Conservation (phyloP, 2,329 filamentous ascomycete species). For the Helotiales sp. region DNA sequence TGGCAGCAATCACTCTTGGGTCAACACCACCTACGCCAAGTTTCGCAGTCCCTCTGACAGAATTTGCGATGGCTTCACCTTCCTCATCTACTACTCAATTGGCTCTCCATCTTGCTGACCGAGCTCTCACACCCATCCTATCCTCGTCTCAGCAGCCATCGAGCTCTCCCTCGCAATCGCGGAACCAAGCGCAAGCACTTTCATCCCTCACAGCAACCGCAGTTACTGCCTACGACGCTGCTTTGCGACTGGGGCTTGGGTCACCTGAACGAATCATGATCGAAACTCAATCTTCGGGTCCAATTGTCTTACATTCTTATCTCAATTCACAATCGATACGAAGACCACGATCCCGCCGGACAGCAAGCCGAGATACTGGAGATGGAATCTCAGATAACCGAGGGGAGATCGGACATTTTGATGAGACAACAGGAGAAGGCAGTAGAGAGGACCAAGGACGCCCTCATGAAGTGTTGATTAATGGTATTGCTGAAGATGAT, state of each 20-base stretch:
- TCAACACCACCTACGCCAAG: neutral
- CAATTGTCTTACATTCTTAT: slow-evolving; percentile 45
- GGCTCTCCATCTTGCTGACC: slow-evolving; percentile 49
- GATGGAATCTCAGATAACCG: slow-evolving; percentile 22
- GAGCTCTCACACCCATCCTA: slow-evolving; percentile 56
- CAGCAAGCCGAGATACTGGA: neutral
- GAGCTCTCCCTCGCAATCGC: slow-evolving; percentile 15
- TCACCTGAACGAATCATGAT: slow-evolving; percentile 57
- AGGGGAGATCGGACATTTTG: slow-evolving; percentile 29
- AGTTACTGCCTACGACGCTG: slow-evolving; percentile 53
- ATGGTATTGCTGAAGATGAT: slow-evolving; percentile 11
- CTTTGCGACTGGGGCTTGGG: slow-evolving; percentile 53
- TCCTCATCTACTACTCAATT: slow-evolving; percentile 15
- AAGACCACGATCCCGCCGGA: slow-evolving; percentile 8
- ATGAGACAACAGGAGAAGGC: slow-evolving; percentile 17
- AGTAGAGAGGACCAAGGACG: slow-evolving; percentile 7
- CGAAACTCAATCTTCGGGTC: slow-evolving; percentile 47
- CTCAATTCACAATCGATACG: slow-evolving; percentile 37
- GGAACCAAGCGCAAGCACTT: slow-evolving; percentile 45
- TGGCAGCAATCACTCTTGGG: neutral
- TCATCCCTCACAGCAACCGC: slow-evolving; percentile 53
- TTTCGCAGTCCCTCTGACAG: neutral
- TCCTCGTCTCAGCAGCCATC: slow-evolving; percentile 32
- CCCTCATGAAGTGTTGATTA: slow-evolving; percentile 14
- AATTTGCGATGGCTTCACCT: neutral